Conservation (phyloP, 2,329 filamentous ascomycete species). For the Xylaria arbuscula region DNA sequence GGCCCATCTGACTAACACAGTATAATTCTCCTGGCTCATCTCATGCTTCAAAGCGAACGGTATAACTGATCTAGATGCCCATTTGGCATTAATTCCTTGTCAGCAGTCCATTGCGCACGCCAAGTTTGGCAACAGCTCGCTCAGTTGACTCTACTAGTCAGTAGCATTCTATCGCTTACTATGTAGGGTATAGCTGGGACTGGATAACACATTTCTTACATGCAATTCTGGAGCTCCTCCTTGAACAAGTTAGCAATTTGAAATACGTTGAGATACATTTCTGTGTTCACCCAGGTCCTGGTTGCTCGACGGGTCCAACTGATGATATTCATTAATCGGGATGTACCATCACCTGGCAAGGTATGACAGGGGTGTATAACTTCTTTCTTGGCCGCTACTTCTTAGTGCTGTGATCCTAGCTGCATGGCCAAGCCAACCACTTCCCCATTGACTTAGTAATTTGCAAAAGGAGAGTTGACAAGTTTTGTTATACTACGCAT, state of each 20-base stretch:
- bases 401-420: neutral
- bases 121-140: neutral
- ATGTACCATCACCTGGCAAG: conserved; percentile 7
- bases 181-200: neutral
- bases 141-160: neutral
- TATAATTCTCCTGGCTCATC: neutral
- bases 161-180: conserved; percentile 17
- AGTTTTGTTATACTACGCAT: neutral
- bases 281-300: neutral
- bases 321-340: conserved; percentile 23
- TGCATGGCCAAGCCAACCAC: conserved; percentile 2
- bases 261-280: conserved; percentile 13
- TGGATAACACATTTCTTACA: neutral
- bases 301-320: neutral
- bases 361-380: conserved; percentile 8
- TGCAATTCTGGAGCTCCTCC: neutral
- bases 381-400: neutral
- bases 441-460: neutral
- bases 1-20: neutral
- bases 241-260: conserved; percentile 13
- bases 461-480: neutral
- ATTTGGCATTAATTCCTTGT: neutral
- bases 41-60: neutral
- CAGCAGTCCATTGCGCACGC: neutral
- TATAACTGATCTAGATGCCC: conserved; percentile 2